Evolutionary conservation across 768 basidiomycete species (phyloP).

Genomic region (Kwoniella europaea): DNA sequence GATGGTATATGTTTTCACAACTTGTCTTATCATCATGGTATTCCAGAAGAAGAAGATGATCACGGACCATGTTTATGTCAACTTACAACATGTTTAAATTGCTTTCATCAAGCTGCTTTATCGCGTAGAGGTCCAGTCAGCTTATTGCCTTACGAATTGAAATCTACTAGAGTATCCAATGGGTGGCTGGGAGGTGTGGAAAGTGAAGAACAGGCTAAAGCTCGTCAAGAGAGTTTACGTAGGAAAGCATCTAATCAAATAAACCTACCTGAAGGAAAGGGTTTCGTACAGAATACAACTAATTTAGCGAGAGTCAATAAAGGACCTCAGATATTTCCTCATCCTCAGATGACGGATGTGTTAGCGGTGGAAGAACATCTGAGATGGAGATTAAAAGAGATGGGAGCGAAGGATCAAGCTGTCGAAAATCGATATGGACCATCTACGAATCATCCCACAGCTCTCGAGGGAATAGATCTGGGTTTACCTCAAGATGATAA

Average conservation of each 20-base stretch:
- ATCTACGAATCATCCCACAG: slow-evolving; percentile 40
- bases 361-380: slow-evolving; percentile 58
- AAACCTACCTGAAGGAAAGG: slow-evolving; percentile 38
- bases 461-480: slow-evolving; percentile 46
- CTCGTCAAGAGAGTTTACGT: slow-evolving; percentile 22
- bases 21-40: slow-evolving; percentile 50
- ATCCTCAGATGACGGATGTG: slow-evolving; percentile 58
- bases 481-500: slow-evolving; percentile 20
- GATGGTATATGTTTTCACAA: slow-evolving; percentile 57
- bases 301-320: background rate
- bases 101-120: slow-evolving; percentile 37
- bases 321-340: slow-evolving; percentile 46
- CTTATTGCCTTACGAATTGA: slow-evolving; percentile 39
- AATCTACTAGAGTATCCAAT: slow-evolving; percentile 19
- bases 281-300: slow-evolving; percentile 42
- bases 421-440: slow-evolving; percentile 53
- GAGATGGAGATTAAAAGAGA: slow-evolving; percentile 56
- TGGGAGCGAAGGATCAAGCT: slow-evolving; percentile 55
- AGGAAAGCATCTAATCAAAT: background rate
- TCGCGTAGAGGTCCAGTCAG: slow-evolving; percentile 37
- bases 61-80: slow-evolving; percentile 52
- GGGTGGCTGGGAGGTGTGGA: slow-evolving; percentile 45
- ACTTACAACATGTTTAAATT: slow-evolving; percentile 44
- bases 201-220: slow-evolving; percentile 33
- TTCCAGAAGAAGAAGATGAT: slow-evolving; percentile 48